Conservation (phyloP, 129 eudicot species). For the Pulicaria dysenterica region DNA sequence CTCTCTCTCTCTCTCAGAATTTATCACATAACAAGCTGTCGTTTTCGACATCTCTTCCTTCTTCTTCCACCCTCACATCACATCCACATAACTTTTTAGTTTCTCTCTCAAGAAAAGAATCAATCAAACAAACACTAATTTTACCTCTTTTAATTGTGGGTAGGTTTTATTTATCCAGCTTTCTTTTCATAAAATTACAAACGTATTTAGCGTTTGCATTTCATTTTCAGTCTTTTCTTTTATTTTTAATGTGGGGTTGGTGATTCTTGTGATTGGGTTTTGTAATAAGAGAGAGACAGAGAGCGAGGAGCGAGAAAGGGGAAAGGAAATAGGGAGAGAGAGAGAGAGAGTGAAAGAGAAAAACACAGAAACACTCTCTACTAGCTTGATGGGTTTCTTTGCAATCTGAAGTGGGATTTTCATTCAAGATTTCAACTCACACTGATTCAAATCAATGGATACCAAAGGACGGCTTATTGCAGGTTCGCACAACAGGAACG, state of each 20-base stretch:
- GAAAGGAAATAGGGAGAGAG: constrained; percentile 2
- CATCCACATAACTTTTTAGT: constrained; percentile 23
- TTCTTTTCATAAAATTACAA: neutral
- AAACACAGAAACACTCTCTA: constrained; percentile 10
- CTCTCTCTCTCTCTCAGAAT: constrained; percentile 11
- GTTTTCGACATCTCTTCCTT: constrained; percentile 41
- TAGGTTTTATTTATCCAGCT: constrained; percentile 20
- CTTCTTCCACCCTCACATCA: constrained; percentile 31
- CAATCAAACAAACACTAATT: neutral
- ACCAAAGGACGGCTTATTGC: constrained; percentile 92
- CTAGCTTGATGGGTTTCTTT: constrained; percentile 21
- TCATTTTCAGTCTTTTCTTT: neutral
- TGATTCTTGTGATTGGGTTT: constrained; percentile 40
- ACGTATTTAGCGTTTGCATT: constrained; percentile 17
- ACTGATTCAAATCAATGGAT: constrained; percentile 52
- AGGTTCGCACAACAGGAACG: constrained; percentile 96
- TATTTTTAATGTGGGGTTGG: constrained; percentile 51
- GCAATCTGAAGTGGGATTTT: constrained; percentile 29
- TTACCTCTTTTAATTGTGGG: constrained; percentile 27
- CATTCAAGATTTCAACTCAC: neutral
- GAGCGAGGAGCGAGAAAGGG: neutral
- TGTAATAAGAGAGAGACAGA: neutral
- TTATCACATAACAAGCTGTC: constrained; percentile 29
- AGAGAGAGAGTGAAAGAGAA: constrained; percentile 14
- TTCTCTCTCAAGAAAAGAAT: constrained; percentile 35